Evolutionary conservation across 1,284 basidiomycete genomes (phyloP), one percentile per base, ranked within the genome.

Genomic region (Moesziomyces sp.): DNA sequence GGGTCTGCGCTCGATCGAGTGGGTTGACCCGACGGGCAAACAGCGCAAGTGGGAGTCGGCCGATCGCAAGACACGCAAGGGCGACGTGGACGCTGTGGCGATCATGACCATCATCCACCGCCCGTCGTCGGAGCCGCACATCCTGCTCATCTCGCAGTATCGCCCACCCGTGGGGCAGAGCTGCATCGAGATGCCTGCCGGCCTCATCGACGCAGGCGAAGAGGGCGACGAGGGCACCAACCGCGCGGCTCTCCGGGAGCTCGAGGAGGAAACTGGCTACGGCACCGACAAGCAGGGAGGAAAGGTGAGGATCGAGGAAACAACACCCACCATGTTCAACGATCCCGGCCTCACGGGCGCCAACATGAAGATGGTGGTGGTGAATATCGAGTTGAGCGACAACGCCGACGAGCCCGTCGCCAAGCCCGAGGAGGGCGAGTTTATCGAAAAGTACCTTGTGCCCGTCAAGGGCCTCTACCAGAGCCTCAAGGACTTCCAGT

Each of bases 161-260:
- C 54, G 81, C 13, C 74, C 78, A 5, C 79, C 78, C 11, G 75
- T 79, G 0, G 79, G 74, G 9, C 48, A 64, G 26, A 69, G 65
- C 38, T 80, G 82, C 14, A 74, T 84, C 47, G 83, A 84, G 69
- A 67, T 84, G 58, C 83, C 83, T 1, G 83, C 83, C 1, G 83
- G 83, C 3, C 68, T 84, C 13, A 67, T 84, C 26, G 83, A 84
- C 45, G 76, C 67, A 1, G 77, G 80, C 7, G 83, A 84, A 46
- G 77, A 77, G 23, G 78, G 75, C 3, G 68, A 79, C 18, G 69
- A 79, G 21, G 80, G 80, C 9, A 75, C 79, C 23, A 68, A 67
- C 46, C 26, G 71, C n/a, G 83, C 82, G 3, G 83, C 78, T 0
- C 60, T 81, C 40, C 58, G 81, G 14, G 80, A 83, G 50, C 55